phyloP scores from a whole-genome alignment of 768 basidiomycete species.

The Tricholoma bakamatsutake region DNA sequence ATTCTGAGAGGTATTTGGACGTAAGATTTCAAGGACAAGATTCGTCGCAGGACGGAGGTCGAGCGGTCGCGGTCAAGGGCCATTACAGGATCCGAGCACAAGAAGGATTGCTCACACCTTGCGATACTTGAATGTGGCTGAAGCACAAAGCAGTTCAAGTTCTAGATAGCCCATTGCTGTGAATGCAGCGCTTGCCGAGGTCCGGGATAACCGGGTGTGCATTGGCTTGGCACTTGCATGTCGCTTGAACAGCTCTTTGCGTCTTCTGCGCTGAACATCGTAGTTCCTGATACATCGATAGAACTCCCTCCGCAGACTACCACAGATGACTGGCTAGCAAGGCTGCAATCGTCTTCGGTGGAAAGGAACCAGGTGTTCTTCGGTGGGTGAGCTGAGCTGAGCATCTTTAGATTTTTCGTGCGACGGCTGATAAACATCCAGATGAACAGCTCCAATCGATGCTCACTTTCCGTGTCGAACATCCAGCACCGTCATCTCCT shows the following conservation, averaged over 20 bases:
- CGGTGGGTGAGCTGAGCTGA: constrained; percentile 56
- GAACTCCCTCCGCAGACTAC: constrained; percentile 45
- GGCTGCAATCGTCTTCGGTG: constrained; percentile 32
- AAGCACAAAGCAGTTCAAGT: not conserved
- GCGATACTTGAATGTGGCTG: not conserved
- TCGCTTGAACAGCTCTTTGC: constrained; percentile 61
- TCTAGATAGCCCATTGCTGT: not conserved
- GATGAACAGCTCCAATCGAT: constrained; percentile 53
- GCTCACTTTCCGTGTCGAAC: constrained; percentile 50
- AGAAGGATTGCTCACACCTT: not conserved
- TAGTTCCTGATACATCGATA: constrained; percentile 59
- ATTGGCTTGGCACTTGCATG: constrained; percentile 14
- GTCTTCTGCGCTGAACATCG: constrained; percentile 51
- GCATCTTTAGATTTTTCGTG: constrained; percentile 9
- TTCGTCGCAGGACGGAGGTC: not conserved
- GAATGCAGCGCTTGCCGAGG: not conserved
- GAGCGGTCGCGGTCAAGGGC: not conserved
- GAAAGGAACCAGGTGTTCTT: constrained; percentile 71
- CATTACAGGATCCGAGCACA: not conserved
- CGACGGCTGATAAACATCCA: constrained; percentile 24
- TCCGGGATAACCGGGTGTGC: not conserved
- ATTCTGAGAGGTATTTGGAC: not conserved
- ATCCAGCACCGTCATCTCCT: constrained; percentile 39
- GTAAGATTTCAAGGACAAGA: not conserved
- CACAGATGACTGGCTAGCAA: constrained; percentile 52